phyloP scores from a whole-genome alignment of 2,329 filamentous ascomycete species.

The Pseudonectria buxi region DNA sequence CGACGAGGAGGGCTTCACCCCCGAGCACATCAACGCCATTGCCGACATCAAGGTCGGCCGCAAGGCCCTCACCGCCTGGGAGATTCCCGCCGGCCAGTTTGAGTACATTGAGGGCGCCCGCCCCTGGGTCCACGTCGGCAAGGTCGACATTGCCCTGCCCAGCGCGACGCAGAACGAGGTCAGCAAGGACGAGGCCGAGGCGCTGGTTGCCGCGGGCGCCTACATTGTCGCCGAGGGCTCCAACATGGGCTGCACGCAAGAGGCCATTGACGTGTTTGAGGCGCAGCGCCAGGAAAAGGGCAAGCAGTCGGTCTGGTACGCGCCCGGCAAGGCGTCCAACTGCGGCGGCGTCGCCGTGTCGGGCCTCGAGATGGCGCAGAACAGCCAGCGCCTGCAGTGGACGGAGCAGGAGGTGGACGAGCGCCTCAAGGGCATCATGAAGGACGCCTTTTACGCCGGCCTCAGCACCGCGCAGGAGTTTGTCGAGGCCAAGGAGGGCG shows the following conservation, averaged over 20 bases:
- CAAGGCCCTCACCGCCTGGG: slow-evolving; percentile 70
- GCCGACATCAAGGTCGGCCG: slow-evolving; percentile 81
- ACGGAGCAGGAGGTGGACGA: slow-evolving; percentile 82
- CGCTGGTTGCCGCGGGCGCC: slow-evolving; percentile 67
- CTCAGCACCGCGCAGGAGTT: slow-evolving; percentile 86
- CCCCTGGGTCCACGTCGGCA: slow-evolving; percentile 85
- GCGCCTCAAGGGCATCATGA: slow-evolving; percentile 92
- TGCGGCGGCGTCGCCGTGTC: slow-evolving; percentile 96
- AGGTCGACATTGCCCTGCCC: slow-evolving; percentile 86
- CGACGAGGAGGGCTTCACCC: slow-evolving; percentile 63
- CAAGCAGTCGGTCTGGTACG: slow-evolving; percentile 78
- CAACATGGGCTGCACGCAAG: slow-evolving; percentile 98
- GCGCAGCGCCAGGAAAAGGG: slow-evolving; percentile 64
- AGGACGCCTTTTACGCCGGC: slow-evolving; percentile 84
- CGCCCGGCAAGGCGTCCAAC: slow-evolving; percentile 94
- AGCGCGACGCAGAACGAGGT: slow-evolving; percentile 98
- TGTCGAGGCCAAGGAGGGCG: slow-evolving; percentile 68
- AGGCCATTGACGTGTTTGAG: slow-evolving; percentile 91
- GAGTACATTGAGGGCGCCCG: slow-evolving; percentile 81
- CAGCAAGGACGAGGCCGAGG: slow-evolving; percentile 79
- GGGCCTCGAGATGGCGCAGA: slow-evolving; percentile 98
- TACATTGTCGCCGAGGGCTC: slow-evolving; percentile 91
- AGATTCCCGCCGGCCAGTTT: slow-evolving; percentile 59
- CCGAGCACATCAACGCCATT: slow-evolving; percentile 72
- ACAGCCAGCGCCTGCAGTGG: slow-evolving; percentile 82